Conservation (phyloP, 345 rosid species). For the Geranium brycei region DNA sequence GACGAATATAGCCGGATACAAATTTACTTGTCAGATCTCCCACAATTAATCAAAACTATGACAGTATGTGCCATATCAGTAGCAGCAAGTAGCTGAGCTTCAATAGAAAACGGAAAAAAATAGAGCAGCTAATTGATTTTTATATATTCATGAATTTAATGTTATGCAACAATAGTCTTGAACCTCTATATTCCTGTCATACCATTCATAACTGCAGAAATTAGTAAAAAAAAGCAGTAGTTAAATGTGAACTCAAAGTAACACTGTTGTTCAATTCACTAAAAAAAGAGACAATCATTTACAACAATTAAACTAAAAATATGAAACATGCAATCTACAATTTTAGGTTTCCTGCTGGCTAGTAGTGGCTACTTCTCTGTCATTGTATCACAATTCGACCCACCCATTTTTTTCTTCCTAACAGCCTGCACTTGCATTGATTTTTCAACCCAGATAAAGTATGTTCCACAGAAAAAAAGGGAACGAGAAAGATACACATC, state of each 20-base stretch:
- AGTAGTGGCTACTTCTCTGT: neutral
- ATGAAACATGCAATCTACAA: neutral
- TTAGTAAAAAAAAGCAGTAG: neutral
- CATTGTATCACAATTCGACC: neutral
- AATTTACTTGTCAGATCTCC: neutral
- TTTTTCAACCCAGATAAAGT: neutral
- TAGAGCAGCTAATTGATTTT: neutral
- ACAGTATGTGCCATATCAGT: neutral
- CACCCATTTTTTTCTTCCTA: neutral
- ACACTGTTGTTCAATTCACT: neutral
- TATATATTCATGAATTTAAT: neutral
- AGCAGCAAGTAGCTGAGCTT: neutral
- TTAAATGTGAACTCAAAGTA: too few relatives aligned
- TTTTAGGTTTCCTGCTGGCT: neutral
- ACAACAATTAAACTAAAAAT: neutral
- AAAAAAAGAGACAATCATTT: neutral
- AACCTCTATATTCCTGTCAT: neutral
- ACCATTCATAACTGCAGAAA: neutral
- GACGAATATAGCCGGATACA: neutral
- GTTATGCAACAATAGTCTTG: neutral
- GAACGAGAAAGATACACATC: neutral
- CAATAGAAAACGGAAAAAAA: neutral
- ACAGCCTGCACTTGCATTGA: neutral
- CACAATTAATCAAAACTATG: neutral
- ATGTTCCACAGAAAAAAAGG: neutral